phyloP scores from a whole-genome alignment of 2,329 filamentous ascomycete genomes.

The Hypoxylon sp. region DNA sequence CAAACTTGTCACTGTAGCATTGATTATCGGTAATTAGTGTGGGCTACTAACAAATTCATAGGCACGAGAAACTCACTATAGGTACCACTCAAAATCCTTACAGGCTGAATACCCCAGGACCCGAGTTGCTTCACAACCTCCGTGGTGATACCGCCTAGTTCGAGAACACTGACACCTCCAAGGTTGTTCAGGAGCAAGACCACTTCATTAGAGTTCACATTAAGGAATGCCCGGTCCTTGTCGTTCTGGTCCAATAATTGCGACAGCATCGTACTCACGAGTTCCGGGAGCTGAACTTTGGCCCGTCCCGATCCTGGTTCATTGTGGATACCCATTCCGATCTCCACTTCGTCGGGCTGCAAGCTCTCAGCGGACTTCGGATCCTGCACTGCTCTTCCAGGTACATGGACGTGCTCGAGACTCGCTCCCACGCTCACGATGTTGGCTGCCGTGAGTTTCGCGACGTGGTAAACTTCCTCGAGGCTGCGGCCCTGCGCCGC shows the following conservation, averaged over 20 bases:
- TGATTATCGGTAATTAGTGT: conserved; percentile 9
- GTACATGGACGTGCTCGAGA: conserved; percentile 92
- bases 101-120: conserved; percentile 72
- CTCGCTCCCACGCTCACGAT: conserved; percentile 88
- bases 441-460: conserved; percentile 79
- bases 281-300: conserved; percentile 65
- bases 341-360: conserved; percentile 69
- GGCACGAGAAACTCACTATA: conserved; percentile 62
- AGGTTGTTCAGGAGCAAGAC: conserved; percentile 83
- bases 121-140: conserved; percentile 77
- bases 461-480: conserved; percentile 79
- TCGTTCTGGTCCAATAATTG: conserved; percentile 77
- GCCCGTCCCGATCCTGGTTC: conserved; percentile 71
- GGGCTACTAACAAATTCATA: background rate
- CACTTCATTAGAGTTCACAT: conserved; percentile 73
- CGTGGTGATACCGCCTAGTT: conserved; percentile 78
- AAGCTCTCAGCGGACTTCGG: conserved; percentile 68
- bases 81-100: conserved; percentile 76
- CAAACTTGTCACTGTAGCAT: conserved; percentile 74
- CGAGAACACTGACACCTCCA: conserved; percentile 79
- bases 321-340: conserved; percentile 86
- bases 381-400: conserved; percentile 75
- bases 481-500: conserved; percentile 78
- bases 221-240: conserved; percentile 78
- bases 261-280: conserved; percentile 76